These are phyloP conservation scores for Ceratobasidium sp. DNA, from an alignment of 1,284 basidiomycete species.

Conservation along the genomic window DNA sequence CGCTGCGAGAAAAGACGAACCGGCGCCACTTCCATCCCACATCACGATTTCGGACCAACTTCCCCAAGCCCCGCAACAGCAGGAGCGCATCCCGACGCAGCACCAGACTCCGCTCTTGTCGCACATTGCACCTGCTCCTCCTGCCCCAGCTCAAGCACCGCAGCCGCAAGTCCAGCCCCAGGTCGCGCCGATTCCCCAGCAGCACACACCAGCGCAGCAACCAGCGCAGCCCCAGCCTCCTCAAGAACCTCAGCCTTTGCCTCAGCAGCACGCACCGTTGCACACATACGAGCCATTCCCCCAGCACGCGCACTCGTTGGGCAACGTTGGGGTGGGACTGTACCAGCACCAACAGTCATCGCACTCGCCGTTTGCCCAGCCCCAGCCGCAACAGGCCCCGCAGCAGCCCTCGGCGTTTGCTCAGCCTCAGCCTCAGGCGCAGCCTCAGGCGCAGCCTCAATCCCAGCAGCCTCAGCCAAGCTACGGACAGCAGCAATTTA, in stretches of 20 bases:
- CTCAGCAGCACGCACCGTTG: constrained; percentile 8
- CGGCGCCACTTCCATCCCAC: constrained; percentile 48
- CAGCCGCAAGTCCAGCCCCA: background rate
- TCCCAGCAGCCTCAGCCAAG: background rate
- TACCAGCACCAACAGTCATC: constrained; percentile 43
- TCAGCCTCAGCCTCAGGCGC: constrained; percentile 37
- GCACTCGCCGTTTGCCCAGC: constrained; percentile 23
- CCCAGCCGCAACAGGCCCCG: constrained; percentile 44
- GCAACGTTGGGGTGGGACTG: constrained; percentile 10
- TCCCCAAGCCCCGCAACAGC: constrained; percentile 43
- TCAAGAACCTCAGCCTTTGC: constrained; percentile 7
- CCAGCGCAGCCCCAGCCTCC: constrained; percentile 14
- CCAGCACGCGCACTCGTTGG: constrained; percentile 51
- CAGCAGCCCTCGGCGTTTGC: constrained; percentile 37
- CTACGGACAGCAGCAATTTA: background rate
- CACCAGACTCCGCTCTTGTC: constrained; percentile 10
- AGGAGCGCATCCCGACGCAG: constrained; percentile 34
- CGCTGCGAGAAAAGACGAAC: constrained; percentile 31
- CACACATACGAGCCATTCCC: constrained; percentile 54
- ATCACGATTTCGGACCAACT: constrained; percentile 29
- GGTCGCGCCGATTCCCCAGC: background rate
- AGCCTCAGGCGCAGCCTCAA: background rate
- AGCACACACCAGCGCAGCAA: background rate
- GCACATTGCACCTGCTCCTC: background rate
- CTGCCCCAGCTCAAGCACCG: background rate